These are phyloP conservation scores for Tulasnella calospora DNA, from an alignment of 768 basidiomycete genomes.

Conservation along the genomic window DNA sequence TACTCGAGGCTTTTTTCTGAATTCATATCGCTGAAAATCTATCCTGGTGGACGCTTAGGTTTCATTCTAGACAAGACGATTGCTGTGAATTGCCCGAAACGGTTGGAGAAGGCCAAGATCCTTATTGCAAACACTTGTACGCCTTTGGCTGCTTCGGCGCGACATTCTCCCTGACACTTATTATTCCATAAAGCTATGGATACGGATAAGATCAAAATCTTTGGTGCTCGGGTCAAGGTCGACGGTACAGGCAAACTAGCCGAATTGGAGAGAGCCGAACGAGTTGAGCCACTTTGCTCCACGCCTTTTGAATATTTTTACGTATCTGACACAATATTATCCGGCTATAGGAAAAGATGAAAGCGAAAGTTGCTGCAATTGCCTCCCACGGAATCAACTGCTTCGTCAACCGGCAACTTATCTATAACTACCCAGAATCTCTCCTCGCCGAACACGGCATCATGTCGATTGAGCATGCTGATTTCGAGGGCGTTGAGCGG, in stretches of 20 bases:
- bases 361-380: constrained; percentile 92
- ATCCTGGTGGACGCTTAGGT: constrained; percentile 44
- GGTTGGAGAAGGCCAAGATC: constrained; percentile 91
- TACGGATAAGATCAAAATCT: constrained; percentile 99
- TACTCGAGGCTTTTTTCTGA: neutral
- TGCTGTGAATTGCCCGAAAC: constrained; percentile 89
- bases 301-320: neutral
- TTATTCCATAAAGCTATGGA: constrained; percentile 73
- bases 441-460: constrained; percentile 92
- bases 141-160: constrained; percentile 34
- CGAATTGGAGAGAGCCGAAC: constrained; percentile 94
- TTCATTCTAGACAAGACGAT: constrained; percentile 98
- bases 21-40: neutral
- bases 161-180: neutral
- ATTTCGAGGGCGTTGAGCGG: constrained; percentile 97
- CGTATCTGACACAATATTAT: neutral
- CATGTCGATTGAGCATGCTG: constrained; percentile 95
- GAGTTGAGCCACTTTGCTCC: constrained; percentile 40
- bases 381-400: constrained; percentile 92
- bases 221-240: constrained; percentile 93
- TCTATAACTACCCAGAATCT: constrained; percentile 99
- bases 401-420: constrained; percentile 96
- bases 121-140: constrained; percentile 96
- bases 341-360: constrained; percentile 93
- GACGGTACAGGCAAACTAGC: constrained; percentile 95